A percentile compares a stretch with the other conserved stretches of the same genome.
These are phyloP conservation scores for Tuctoria greenei DNA, from an alignment of 176 grass and related monocot species.

Conservation along the genomic window DNA sequence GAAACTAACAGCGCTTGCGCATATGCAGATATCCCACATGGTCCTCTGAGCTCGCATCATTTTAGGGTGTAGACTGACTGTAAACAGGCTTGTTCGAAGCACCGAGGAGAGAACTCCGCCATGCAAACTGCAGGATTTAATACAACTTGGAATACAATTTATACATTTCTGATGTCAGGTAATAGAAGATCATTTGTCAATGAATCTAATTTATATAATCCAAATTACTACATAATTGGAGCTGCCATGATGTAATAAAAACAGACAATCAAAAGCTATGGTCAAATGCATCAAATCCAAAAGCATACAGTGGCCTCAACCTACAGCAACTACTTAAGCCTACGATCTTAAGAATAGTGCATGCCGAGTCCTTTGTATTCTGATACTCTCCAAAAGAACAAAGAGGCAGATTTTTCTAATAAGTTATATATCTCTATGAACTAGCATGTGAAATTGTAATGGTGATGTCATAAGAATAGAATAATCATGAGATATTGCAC, in stretches of 20 bases:
- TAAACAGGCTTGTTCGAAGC: not conserved
- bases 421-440: not conserved
- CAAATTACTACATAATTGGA: not conserved
- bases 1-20: constrained; percentile 2
- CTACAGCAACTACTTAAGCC: not conserved
- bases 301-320: not conserved
- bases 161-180: not conserved
- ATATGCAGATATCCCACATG: constrained; percentile 11
- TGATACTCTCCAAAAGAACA: not conserved
- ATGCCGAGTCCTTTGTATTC: not conserved
- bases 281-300: constrained; percentile 2
- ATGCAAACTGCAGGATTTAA: constrained; percentile 29
- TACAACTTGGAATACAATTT: constrained; percentile 20
- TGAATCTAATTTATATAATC: constrained; percentile 6
- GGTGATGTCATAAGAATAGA: constrained; percentile 40
- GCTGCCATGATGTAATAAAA: not conserved
- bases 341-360: not conserved
- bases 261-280: constrained; percentile 1
- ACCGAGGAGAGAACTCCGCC: not conserved
- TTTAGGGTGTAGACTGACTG: constrained; percentile 2
- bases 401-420: constrained; percentile 8
- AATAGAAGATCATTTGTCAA: constrained; percentile 13
- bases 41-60: constrained; percentile 18
- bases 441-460: constrained; percentile 21
- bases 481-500: constrained; percentile 23